Evolutionary conservation across 2,329 filamentous ascomycete genomes (phyloP).

Genomic region (Fusarium oxysporum): DNA sequence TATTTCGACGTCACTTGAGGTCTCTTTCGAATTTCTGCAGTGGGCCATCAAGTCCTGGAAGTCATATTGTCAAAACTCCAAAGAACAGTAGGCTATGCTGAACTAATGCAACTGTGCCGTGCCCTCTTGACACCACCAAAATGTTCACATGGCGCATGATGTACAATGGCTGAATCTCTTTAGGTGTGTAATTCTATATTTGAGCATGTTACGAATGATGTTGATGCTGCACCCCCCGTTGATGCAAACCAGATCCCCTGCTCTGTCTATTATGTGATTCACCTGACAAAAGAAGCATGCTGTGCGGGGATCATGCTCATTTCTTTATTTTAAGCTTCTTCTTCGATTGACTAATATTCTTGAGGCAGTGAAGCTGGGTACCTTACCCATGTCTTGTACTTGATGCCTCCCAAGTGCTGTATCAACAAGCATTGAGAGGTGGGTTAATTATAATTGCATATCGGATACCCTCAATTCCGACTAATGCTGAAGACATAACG

Average conservation of each 20-base stretch:
- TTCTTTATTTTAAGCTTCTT: neutral
- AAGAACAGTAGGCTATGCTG: neutral
- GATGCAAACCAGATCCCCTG: neutral
- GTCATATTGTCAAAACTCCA: neutral
- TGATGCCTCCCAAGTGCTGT: neutral
- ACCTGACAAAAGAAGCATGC: constrained; percentile 34
- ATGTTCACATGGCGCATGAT: constrained; percentile 9
- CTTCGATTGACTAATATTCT: neutral
- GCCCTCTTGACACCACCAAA: neutral
- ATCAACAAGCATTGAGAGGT: neutral
- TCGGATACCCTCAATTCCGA: neutral
- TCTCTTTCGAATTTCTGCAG: neutral
- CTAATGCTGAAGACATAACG: neutral
- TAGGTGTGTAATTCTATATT: neutral
- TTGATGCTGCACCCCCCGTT: neutral
- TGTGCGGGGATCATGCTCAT: constrained; percentile 16
- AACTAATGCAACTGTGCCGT: neutral
- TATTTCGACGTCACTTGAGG: constrained; percentile 37
- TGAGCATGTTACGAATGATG: neutral
- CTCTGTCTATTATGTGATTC: neutral
- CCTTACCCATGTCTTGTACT: neutral
- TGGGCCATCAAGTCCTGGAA: neutral
- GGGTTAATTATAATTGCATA: neutral
- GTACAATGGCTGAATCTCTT: constrained; percentile 5
- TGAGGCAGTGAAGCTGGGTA: neutral